These are phyloP conservation scores for Syncephalastrum racemosum DNA, from an alignment of 371 early-diverging fungal genomes.

Conservation along the genomic window DNA sequence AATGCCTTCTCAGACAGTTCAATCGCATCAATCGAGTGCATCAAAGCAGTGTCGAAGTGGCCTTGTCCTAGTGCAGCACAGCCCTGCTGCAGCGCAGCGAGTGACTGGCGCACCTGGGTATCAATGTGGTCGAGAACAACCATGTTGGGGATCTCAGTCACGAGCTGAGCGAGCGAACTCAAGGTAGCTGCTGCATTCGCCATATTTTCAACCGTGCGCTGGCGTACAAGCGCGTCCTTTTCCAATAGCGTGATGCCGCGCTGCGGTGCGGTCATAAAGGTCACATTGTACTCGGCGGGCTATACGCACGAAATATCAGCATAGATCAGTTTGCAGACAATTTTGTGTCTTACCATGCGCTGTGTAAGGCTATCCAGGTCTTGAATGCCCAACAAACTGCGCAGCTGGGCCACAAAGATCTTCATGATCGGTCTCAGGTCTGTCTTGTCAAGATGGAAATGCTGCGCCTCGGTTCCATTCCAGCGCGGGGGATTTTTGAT, in stretches of 20 bases:
- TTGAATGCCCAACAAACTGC: slow-evolving; percentile 77
- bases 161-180: slow-evolving; percentile 75
- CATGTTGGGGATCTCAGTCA: slow-evolving; percentile 85
- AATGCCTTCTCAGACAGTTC: slow-evolving; percentile 84
- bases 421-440: slow-evolving; percentile 75
- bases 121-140: slow-evolving; percentile 86
- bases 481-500: slow-evolving; percentile 61
- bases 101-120: slow-evolving; percentile 50
- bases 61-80: slow-evolving; percentile 24
- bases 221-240: slow-evolving; percentile 68
- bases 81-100: slow-evolving; percentile 26
- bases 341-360: not conserved
- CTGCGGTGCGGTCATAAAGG: slow-evolving; percentile 18
- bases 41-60: slow-evolving; percentile 47
- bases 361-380: slow-evolving; percentile 22
- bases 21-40: slow-evolving; percentile 63
- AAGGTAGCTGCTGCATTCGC: slow-evolving; percentile 74
- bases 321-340: not conserved
- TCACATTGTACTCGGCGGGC: slow-evolving; percentile 15
- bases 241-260: slow-evolving; percentile 64
- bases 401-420: slow-evolving; percentile 76
- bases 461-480: slow-evolving; percentile 5
- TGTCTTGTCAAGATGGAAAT: slow-evolving; percentile 31
- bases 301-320: not conserved
- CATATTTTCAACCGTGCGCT: slow-evolving; percentile 68